These are phyloP conservation scores for Hypoxylon perforatum DNA, from an alignment of 495 filamentous ascomycete species.

Conservation along the genomic window DNA sequence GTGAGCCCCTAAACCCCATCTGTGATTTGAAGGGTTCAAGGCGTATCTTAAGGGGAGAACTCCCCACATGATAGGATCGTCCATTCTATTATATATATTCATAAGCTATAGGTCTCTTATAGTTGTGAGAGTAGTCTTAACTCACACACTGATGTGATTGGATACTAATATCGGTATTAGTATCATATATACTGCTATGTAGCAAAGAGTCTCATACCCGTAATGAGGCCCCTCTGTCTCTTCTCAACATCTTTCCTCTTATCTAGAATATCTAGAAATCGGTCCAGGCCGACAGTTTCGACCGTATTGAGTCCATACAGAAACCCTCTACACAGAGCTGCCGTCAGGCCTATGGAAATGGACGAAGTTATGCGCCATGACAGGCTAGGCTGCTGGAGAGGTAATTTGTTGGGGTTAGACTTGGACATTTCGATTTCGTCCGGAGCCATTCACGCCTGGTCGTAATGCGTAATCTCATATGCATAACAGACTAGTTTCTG, in stretches of 20 bases:
- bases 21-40: constrained; percentile 75
- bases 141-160: constrained; percentile 96
- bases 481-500: constrained; percentile 32
- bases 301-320: constrained; percentile 63
- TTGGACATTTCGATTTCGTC: constrained; percentile 32
- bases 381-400: constrained; percentile 54
- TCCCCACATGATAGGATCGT: constrained; percentile 95
- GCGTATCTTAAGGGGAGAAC: constrained; percentile 77
- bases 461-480: background rate
- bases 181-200: constrained; percentile 8
- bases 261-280: constrained; percentile 82
- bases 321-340: constrained; percentile 54
- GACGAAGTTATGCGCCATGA: constrained; percentile 65
- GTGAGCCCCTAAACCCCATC: constrained; percentile 89
- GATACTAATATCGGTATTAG: constrained; percentile 70
- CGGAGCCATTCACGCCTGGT: constrained; percentile 30
- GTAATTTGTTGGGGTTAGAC: constrained; percentile 25
- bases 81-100: constrained; percentile 72
- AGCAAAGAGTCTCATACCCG: constrained; percentile 67
- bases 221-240: constrained; percentile 82
- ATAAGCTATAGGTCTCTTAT: constrained; percentile 12
- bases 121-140: constrained; percentile 44
- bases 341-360: constrained; percentile 64
- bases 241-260: constrained; percentile 72
- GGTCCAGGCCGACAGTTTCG: constrained; percentile 75